Base-by-base conservation (phyloP, 371 early-diverging fungal species). In the Mucor sp. region DNA sequence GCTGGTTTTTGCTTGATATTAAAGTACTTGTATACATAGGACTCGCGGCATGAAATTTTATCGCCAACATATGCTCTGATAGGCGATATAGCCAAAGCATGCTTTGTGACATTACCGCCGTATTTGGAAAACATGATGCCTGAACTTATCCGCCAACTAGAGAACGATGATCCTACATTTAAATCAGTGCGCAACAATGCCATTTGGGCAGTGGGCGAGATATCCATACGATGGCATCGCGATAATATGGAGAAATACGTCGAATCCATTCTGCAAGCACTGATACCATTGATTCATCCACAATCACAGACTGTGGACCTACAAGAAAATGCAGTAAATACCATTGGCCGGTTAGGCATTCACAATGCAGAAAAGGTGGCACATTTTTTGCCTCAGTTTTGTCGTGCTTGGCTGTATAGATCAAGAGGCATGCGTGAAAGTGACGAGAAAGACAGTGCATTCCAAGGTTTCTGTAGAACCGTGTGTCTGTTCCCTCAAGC, bases 131-230 rank as follows among this genome's bases (percentile, higher is more conserved):
- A 82, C 3, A 83, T 94, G 63, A 83, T 97, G 84, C 88, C 87
- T 25, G 89, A 90, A 64, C 71, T 96, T 15, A 85, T 95, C 55
- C 70, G 77, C n/a, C 94, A 93, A 74, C 86, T 95, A 48, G 84
- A 85, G 47, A 86, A 83, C 65, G 73, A 85, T 57, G 77, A 79
- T 28, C 84, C 87, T 12, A 79, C 83, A 63, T 86, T 89, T 32
- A 66, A 50, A 44, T 86, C 88, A 39, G 93, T 91, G 14, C 89
- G 91, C 74, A 98, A 96, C 77, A 98, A 98, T 74, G 97, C 97
- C 1, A 86, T 91, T 9, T 98, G 99, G 99, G 93, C 97, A 1
- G 89, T 89, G 1, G 99, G 97, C 32, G 98, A 98, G 83, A 93
- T 98, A 63, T 91, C 96, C 3, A 78, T 96, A 25, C 87, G 93